These are phyloP conservation scores for Candida fluviatilis DNA, from an alignment of 805 yeast species.

Conservation along the genomic window DNA sequence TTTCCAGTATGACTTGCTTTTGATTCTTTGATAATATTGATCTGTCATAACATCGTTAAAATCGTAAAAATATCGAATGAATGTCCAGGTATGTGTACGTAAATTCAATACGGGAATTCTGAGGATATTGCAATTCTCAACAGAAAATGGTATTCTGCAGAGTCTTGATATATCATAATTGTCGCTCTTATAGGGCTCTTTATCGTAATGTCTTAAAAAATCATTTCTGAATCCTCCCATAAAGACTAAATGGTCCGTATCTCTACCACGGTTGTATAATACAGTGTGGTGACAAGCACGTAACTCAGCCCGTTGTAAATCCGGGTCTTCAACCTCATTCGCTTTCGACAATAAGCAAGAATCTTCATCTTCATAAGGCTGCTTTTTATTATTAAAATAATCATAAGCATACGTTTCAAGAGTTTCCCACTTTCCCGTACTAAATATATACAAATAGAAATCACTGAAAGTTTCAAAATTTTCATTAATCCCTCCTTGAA, in stretches of 20 bases:
- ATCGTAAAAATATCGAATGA: constrained; percentile 31
- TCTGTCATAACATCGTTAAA: constrained; percentile 21
- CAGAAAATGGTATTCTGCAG: constrained; percentile 23
- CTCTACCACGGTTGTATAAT: constrained; percentile 27
- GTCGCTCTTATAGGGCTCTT: constrained; percentile 24
- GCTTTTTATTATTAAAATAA: constrained; percentile 24
- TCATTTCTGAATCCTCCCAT: constrained; percentile 39
- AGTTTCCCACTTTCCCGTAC: constrained; percentile 31
- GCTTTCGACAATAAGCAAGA: constrained; percentile 17
- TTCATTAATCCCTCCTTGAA: constrained; percentile 41
- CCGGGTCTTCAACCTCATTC: constrained; percentile 21
- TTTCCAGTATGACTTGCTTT: constrained; percentile 16
- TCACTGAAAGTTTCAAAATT: constrained; percentile 26
- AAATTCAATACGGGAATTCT: constrained; percentile 34
- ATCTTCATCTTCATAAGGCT: constrained; percentile 29
- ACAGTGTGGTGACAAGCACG: constrained; percentile 40
- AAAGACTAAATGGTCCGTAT: constrained; percentile 31
- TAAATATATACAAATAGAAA: constrained; percentile 29
- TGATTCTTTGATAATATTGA: constrained; percentile 15
- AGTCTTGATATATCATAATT: constrained; percentile 33
- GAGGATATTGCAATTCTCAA: constrained; percentile 24
- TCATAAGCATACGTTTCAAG: constrained; percentile 31
- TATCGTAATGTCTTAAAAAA: constrained; percentile 29
- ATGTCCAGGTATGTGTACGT: constrained; percentile 39
- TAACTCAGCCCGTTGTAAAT: constrained; percentile 35